Conservation (phyloP, 2,329 filamentous ascomycete species). For the Myriangium duriaei region DNA sequence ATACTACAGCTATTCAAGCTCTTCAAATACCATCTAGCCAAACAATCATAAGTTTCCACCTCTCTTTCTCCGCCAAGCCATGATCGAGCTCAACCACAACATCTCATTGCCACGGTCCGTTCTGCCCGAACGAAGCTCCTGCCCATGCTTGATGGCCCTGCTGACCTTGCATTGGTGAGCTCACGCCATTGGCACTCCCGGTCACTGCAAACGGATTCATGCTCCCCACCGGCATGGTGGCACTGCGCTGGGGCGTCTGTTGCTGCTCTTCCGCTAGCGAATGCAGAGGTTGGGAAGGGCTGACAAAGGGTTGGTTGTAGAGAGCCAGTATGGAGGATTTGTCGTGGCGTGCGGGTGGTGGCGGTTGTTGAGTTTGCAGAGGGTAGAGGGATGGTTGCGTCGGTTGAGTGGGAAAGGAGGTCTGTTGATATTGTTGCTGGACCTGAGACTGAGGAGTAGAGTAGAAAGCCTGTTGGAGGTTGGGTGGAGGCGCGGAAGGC, state of each 20-base stretch:
- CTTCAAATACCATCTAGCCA: no score
- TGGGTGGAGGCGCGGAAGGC: slow-evolving; percentile 7
- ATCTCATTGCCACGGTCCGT: no score
- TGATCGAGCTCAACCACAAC: no score
- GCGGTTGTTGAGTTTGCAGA: slow-evolving; percentile 24
- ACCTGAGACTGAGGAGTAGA: no score
- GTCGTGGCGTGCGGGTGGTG: slow-evolving; percentile 39
- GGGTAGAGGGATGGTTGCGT: slow-evolving; percentile 16
- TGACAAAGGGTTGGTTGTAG: slow-evolving; percentile 50
- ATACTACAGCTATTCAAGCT: no score
- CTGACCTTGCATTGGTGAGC: no score
- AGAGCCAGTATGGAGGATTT: slow-evolving; percentile 66
- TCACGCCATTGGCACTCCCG: no score
- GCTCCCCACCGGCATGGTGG: slow-evolving; percentile 24
- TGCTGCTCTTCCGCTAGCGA: slow-evolving; percentile 24
- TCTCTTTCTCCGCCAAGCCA: no score
- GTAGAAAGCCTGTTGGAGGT: no score
- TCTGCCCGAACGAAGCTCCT: no score
- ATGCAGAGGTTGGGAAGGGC: slow-evolving; percentile 29
- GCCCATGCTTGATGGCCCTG: no score
- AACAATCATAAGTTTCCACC: no score
- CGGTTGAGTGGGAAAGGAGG: slow-evolving; percentile 26
- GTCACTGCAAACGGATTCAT: slow-evolving; percentile 23
- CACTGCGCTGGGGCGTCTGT: slow-evolving; percentile 22
- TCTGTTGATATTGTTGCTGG: slow-evolving; percentile 24